Percentiles rank a stretch among this genome's conserved stretches.
Conservation (phyloP, 805 yeast species). For the Lipomyces yamadae region DNA sequence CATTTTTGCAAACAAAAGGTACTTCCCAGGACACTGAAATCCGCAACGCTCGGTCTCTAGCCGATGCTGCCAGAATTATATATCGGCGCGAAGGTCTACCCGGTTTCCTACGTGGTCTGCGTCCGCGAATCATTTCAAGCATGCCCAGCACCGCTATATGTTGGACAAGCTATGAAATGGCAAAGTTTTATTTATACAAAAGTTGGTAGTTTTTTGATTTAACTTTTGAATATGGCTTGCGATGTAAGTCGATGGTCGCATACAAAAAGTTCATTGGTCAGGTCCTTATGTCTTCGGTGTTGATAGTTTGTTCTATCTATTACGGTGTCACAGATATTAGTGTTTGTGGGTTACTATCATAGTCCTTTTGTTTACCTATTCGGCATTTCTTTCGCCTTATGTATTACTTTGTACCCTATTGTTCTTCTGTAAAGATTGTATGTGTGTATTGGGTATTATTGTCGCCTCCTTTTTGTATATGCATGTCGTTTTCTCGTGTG, state of each 20-base stretch:
- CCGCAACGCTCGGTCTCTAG: slow-evolving; percentile 65
- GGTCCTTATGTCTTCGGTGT: neutral
- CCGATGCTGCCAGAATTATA: slow-evolving; percentile 71
- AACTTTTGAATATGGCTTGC: neutral
- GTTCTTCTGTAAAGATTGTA: neutral
- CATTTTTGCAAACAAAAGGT: slow-evolving; percentile 80
- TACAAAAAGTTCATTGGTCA: neutral
- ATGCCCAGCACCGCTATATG: slow-evolving; percentile 96
- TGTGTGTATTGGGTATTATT: neutral
- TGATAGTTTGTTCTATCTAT: neutral
- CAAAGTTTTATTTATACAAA: slow-evolving; percentile 54
- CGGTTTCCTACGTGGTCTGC: slow-evolving; percentile 83
- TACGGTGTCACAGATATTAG: neutral
- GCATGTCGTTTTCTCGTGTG: neutral
- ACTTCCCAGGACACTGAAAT: slow-evolving; percentile 47
- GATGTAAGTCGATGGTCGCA: neutral
- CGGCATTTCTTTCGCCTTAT: slow-evolving; percentile 4
- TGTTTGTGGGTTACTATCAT: neutral
- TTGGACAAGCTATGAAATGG: slow-evolving; percentile 98
- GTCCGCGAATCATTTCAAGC: slow-evolving; percentile 88
- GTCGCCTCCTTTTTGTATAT: slow-evolving; percentile 12
- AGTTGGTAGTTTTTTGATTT: slow-evolving; percentile 17
- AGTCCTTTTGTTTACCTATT: neutral
- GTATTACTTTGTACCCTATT: slow-evolving; percentile 6
- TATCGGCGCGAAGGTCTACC: slow-evolving; percentile 51